These are phyloP conservation scores for Kwoniella shivajii DNA, from an alignment of 1,284 basidiomycete genomes.

Conservation along the genomic window DNA sequence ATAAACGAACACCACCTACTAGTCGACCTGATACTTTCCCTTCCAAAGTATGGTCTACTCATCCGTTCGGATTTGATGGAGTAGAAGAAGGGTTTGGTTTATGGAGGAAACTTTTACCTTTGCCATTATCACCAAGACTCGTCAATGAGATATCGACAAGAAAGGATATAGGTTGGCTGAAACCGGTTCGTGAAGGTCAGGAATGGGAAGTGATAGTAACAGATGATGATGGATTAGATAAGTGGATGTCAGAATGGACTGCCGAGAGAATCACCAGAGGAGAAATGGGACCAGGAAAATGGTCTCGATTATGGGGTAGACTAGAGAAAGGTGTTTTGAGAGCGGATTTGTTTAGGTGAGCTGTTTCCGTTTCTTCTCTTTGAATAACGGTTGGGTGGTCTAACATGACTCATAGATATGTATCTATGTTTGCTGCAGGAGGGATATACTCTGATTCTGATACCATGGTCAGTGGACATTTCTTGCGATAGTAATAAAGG, in stretches of 20 bases:
- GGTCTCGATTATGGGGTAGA: conserved; percentile 30
- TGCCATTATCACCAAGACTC: conserved; percentile 11
- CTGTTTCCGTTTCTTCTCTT: not conserved
- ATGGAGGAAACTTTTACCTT: conserved; percentile 31
- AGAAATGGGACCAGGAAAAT: conserved; percentile 13
- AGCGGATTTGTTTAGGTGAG: conserved; percentile 40
- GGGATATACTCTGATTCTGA: conserved; percentile 46
- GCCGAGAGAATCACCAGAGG: conserved; percentile 22
- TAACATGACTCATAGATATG: conserved; percentile 20
- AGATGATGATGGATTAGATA: conserved; percentile 31
- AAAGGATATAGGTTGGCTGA: conserved; percentile 10
- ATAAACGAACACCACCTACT: conserved; percentile 4
- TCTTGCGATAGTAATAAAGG: no score
- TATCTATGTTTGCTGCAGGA: conserved; percentile 40
- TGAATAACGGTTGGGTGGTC: not conserved
- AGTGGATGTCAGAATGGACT: conserved; percentile 31
- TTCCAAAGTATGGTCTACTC: conserved; percentile 19
- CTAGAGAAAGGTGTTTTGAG: conserved; percentile 30
- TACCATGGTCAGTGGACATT: conserved; percentile 28
- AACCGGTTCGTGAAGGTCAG: conserved; percentile 14
- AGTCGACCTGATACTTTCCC: conserved; percentile 5
- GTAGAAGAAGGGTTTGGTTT: conserved; percentile 26
- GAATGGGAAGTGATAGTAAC: conserved; percentile 29
- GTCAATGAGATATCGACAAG: not conserved
- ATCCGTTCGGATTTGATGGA: conserved; percentile 10